Evolutionary conservation across 2,329 filamentous ascomycete genomes (phyloP), one percentile per base, ranked within the genome.

Genomic region (Xylariaceae sp.): DNA sequence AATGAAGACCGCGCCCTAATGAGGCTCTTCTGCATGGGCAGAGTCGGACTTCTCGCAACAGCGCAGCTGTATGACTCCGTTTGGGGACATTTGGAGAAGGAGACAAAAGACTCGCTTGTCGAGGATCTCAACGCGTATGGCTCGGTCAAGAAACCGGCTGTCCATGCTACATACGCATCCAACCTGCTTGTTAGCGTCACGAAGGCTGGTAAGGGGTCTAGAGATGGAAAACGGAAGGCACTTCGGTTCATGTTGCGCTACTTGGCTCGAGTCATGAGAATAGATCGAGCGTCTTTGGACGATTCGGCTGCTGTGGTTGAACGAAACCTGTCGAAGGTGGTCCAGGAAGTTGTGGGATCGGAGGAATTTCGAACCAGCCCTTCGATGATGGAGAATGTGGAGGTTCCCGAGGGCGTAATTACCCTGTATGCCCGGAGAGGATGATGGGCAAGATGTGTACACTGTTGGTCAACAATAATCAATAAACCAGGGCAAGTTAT

Each of bases 111-210:
- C 0, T 57, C 62, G 7, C 66, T 75, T 3, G 62, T 73, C 5
- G 54, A 66, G 6, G 66, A 69, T 30, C 64, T 76, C 18, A 75
- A 72, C 58, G 66, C 74, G 10, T 71, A 75, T 57, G 74, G 74
- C 1, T 64, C 70, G 3, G 62, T 68, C 37, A 69, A 70, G 17
- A 67, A 70, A 39, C 69, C 68, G 6, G 74, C 74, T 0, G 69
- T 76, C 10, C 62, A 74, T 6, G 71, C 72, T 3, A 75, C 74
- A 39, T 76, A 76, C 48, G 72, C 73, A 61, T 74, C 74, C 2
- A 73, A 72, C 1, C 66, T 75, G 10, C 63, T 74, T 30, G 67
- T 68, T 4, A 70, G 71, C 48, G 69, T 66, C 0, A 64, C 75
- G 42, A 65, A 70, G 52, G 60, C 58, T 13, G 64, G 56, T 0